phyloP scores from a whole-genome alignment of 2,329 filamentous ascomycete genomes.

The Waltergamsia citrina region DNA sequence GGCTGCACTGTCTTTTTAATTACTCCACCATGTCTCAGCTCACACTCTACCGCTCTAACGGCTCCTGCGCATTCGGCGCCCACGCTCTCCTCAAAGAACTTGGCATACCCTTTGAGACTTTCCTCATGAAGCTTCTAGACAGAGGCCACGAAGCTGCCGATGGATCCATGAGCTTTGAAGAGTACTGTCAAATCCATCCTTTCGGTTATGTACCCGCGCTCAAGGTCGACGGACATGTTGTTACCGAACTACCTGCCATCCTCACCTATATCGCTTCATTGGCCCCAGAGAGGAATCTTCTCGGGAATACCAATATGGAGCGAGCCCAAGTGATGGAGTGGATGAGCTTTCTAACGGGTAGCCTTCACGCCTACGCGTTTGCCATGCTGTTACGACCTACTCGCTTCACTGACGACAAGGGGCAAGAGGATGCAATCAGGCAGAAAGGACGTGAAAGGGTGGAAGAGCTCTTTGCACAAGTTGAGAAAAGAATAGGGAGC shows the following conservation, averaged over 20 bases:
- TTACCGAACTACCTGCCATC: constrained; percentile 23
- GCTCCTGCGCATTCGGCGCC: constrained; percentile 8
- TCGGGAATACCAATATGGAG: constrained; percentile 11
- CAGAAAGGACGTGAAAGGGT: constrained; percentile 5
- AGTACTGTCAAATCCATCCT: constrained; percentile 19
- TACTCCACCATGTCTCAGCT: not conserved
- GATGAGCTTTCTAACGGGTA: constrained; percentile 20
- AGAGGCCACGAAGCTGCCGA: constrained; percentile 15
- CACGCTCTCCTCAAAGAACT: constrained; percentile 20
- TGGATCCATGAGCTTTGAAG: constrained; percentile 16
- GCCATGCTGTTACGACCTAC: constrained; percentile 13
- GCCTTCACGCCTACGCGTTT: constrained; percentile 18
- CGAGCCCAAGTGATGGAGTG: constrained; percentile 18
- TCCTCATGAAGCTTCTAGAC: constrained; percentile 10
- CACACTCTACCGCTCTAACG: not conserved
- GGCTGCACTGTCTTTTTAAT: not conserved
- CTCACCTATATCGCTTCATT: constrained; percentile 19
- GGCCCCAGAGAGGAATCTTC: constrained; percentile 8
- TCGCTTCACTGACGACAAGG: constrained; percentile 14
- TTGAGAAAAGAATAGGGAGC: not conserved
- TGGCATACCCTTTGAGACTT: constrained; percentile 12
- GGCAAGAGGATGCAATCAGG: constrained; percentile 6
- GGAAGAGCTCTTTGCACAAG: not conserved
- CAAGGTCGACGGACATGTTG: constrained; percentile 13
- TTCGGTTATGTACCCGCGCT: constrained; percentile 20